Conservation (phyloP, 192 early-diverging fungal genomes). For the Podila clonocystis region DNA sequence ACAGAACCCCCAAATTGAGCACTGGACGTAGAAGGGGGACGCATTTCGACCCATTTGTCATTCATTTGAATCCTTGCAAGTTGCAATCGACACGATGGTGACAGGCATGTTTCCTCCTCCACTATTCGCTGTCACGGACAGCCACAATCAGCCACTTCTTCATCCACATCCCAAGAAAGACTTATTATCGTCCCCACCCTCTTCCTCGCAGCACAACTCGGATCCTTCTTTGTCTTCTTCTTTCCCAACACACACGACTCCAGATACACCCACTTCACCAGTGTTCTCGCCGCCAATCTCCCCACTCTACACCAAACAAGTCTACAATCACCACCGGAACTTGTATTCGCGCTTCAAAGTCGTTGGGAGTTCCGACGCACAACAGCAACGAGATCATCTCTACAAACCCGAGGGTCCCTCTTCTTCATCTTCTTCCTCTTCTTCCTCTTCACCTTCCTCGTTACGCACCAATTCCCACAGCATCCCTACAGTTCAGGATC, state of each 20-base stretch:
- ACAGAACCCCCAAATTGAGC: no score
- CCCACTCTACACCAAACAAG: not conserved
- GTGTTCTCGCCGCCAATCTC: not conserved
- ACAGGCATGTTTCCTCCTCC: constrained; percentile 26
- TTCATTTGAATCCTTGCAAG: no score
- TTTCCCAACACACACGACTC: not conserved
- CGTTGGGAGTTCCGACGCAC: not conserved
- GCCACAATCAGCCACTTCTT: not conserved
- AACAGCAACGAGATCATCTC: constrained; percentile 1
- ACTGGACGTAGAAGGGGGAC: no score
- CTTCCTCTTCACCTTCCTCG: not conserved
- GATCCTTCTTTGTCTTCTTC: not conserved
- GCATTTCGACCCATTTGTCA: no score
- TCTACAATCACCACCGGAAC: not conserved
- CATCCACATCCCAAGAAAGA: not conserved
- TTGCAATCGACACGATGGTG: not conserved
- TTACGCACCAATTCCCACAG: not conserved
- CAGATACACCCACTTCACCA: not conserved
- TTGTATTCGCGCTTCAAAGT: constrained; percentile 2
- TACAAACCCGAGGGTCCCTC: not conserved
- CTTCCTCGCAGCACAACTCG: not conserved
- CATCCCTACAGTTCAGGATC: not conserved
- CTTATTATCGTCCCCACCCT: not conserved
- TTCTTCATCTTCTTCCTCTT: no score
- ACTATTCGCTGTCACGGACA: constrained; percentile 10